Evolutionary conservation across 1,284 basidiomycete genomes (phyloP).

Genomic region (Trichosporon sp.): DNA sequence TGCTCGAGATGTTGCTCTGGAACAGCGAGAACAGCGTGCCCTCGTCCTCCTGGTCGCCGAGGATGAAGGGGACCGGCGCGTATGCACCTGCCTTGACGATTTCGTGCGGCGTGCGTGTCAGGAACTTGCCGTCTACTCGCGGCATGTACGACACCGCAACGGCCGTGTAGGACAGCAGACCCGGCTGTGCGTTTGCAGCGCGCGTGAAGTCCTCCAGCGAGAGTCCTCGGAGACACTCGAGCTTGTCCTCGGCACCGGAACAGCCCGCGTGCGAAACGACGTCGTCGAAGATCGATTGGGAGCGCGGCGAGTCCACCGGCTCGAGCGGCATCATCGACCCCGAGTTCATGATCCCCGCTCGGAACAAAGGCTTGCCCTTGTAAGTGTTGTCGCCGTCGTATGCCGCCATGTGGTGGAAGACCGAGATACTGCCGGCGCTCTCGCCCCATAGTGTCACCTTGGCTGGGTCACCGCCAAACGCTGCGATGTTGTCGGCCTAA

Average conservation of each 20-base stretch:
- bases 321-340: conserved; percentile 47
- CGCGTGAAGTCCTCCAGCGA: conserved; percentile 38
- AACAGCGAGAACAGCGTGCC: conserved; percentile 26
- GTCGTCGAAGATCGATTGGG: conserved; percentile 14
- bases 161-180: conserved; percentile 13
- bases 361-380: conserved; percentile 51
- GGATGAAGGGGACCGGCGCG: conserved; percentile 17
- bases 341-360: conserved; percentile 43
- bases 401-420: conserved; percentile 54
- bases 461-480: conserved; percentile 43
- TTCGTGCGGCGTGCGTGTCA: conserved; percentile 50
- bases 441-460: conserved; percentile 56
- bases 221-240: conserved; percentile 55
- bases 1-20: conserved; percentile 25
- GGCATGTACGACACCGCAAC: conserved; percentile 52
- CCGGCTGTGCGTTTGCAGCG: conserved; percentile 13
- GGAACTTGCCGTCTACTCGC: conserved; percentile 55
- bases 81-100: neutral
- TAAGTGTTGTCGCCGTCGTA: conserved; percentile 51
- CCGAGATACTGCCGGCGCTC: conserved; percentile 54
- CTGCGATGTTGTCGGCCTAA: conserved; percentile 32
- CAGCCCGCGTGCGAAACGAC: conserved; percentile 11
- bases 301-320: conserved; percentile 14
- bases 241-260: conserved; percentile 49
- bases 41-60: conserved; percentile 27